phyloP scores from a whole-genome alignment of 2,329 filamentous ascomycete genomes.

The Aspergillus aculeatus region DNA sequence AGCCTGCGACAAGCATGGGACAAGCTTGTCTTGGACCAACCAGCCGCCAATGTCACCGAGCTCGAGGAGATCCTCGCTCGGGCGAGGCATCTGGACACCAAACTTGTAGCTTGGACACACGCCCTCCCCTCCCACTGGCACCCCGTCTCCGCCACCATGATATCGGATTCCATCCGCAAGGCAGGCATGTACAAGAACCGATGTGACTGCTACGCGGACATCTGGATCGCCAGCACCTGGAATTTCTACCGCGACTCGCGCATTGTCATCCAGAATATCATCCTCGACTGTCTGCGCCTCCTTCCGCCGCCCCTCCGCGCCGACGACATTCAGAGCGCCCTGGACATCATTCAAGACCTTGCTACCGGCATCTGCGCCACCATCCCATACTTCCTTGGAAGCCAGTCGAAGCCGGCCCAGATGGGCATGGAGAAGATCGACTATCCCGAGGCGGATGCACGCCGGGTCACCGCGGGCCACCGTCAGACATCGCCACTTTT shows the following conservation, averaged over 20 bases:
- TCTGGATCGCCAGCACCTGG: constrained; percentile 32
- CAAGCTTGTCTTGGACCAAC: constrained; percentile 4
- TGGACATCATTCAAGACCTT: constrained; percentile 15
- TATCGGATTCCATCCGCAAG: constrained; percentile 27
- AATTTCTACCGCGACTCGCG: constrained; percentile 32
- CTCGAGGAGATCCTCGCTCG: constrained; percentile 17
- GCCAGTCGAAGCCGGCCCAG: constrained; percentile 22
- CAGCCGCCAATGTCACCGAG: constrained; percentile 5
- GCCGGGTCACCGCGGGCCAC: constrained; percentile 19
- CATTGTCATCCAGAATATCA: constrained; percentile 28
- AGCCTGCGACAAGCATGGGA: constrained; percentile 26
- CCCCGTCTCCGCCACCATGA: constrained; percentile 20
- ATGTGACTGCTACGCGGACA: constrained; percentile 32
- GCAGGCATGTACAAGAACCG: constrained; percentile 26
- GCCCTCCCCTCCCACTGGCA: constrained; percentile 26
- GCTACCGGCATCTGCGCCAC: constrained; percentile 29
- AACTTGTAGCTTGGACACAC: constrained; percentile 25
- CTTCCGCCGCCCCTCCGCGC: constrained; percentile 5
- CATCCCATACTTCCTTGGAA: constrained; percentile 29
- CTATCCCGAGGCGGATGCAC: constrained; percentile 25
- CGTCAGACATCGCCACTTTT: constrained; percentile 26
- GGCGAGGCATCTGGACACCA: constrained; percentile 23
- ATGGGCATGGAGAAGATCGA: constrained; percentile 22
- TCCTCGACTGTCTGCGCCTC: constrained; percentile 25
- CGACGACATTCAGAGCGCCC: constrained; percentile 6